phyloP scores from a whole-genome alignment of 75 land plant species.

The Picea glauca region DNA sequence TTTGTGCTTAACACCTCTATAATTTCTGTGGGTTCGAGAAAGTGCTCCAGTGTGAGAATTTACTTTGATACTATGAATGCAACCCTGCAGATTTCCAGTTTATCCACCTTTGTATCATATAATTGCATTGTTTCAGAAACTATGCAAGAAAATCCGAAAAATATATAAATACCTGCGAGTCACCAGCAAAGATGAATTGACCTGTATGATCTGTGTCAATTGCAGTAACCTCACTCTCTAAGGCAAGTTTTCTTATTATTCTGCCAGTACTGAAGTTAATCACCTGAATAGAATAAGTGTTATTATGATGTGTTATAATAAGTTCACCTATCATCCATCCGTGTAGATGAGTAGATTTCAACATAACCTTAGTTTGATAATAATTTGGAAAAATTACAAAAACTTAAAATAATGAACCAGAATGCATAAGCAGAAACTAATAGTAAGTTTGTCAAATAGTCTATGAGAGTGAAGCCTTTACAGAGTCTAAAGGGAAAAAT shows the following conservation, averaged over 20 bases:
- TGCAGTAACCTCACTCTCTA: slow-evolving; percentile 76
- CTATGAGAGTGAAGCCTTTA: background rate
- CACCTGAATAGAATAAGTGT: slow-evolving; percentile 39
- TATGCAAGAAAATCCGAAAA: slow-evolving; percentile 10
- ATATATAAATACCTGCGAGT: slow-evolving; percentile 48
- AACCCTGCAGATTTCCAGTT: slow-evolving; percentile 52
- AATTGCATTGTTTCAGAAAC: background rate
- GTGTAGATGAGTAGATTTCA: background rate
- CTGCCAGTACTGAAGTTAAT: slow-evolving; percentile 98
- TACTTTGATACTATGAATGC: slow-evolving; percentile 68
- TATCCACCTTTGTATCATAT: background rate
- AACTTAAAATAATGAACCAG: background rate
- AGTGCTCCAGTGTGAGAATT: slow-evolving; percentile 73
- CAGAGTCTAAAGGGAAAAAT: background rate
- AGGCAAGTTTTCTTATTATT: slow-evolving; percentile 41
- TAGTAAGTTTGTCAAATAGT: background rate
- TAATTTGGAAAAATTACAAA: background rate
- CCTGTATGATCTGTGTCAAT: slow-evolving; percentile 96
- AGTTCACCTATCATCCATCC: background rate
- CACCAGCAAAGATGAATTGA: slow-evolving; percentile 86
- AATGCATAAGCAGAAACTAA: background rate
- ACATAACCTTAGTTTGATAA: background rate
- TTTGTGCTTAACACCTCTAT: slow-evolving; percentile 43
- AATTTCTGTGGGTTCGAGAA: slow-evolving; percentile 58
- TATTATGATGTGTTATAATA: slow-evolving; percentile 1